phyloP scores from a whole-genome alignment of 176 grass and related monocot species.

The Ensete ventricosum region DNA sequence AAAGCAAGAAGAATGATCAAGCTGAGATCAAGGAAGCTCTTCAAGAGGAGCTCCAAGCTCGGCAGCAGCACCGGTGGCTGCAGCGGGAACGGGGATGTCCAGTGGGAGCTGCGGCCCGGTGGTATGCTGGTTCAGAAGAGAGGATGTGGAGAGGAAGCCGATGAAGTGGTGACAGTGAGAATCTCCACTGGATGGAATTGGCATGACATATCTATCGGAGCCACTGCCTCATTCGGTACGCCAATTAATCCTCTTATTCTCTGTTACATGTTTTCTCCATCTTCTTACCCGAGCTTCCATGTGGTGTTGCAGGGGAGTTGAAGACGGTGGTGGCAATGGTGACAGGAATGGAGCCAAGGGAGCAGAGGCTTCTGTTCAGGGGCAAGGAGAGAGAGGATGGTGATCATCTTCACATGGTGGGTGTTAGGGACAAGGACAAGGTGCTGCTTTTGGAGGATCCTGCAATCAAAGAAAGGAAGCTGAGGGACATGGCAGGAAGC shows the following conservation, averaged over 20 bases:
- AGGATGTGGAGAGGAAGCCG: slow-evolving; percentile 27
- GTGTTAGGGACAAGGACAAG: slow-evolving; percentile 75
- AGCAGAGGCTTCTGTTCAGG: slow-evolving; percentile 10
- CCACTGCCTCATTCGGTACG: slow-evolving; percentile 80
- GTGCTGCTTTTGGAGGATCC: slow-evolving; percentile 89
- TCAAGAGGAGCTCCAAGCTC: slow-evolving; percentile 76
- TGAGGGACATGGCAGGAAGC: slow-evolving; percentile 31
- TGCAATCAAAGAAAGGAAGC: slow-evolving; percentile 76
- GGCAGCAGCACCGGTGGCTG: slow-evolving; percentile 3
- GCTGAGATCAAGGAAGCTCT: slow-evolving; percentile 85
- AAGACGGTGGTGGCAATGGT: slow-evolving; percentile 5
- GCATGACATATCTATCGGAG: slow-evolving; percentile 72
- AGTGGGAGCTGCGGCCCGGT: slow-evolving; percentile 89
- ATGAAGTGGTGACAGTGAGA: slow-evolving; percentile 62
- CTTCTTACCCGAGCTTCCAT: background rate
- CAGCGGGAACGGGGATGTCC: slow-evolving; percentile 33
- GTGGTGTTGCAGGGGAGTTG: background rate
- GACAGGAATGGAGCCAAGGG: background rate
- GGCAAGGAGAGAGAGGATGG: slow-evolving; percentile 15
- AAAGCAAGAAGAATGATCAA: slow-evolving; percentile 46
- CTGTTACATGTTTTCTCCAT: background rate
- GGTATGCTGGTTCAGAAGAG: slow-evolving; percentile 99
- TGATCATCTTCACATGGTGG: slow-evolving; percentile 66
- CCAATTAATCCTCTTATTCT: background rate
- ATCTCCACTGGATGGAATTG: slow-evolving; percentile 57